phyloP scores from a whole-genome alignment of 495 filamentous ascomycete species.

The Talaromyces wortmannii region DNA sequence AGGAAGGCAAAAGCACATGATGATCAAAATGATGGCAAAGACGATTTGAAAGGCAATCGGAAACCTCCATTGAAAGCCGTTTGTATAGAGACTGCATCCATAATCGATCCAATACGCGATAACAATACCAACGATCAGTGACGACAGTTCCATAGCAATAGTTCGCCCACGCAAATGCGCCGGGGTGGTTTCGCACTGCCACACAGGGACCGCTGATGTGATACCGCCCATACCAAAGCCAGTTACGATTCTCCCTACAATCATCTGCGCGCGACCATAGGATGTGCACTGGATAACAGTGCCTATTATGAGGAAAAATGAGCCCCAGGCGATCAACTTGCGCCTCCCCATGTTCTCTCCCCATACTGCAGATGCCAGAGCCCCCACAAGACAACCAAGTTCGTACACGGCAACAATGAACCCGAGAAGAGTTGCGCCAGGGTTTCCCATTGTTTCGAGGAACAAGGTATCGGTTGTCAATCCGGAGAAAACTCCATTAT shows the following conservation, averaged over 20 bases:
- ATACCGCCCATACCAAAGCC: slow-evolving; percentile 61
- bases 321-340: slow-evolving; percentile 64
- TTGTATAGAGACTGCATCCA: slow-evolving; percentile 40
- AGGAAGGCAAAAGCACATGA: slow-evolving; percentile 56
- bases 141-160: slow-evolving; percentile 72
- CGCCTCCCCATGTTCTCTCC: slow-evolving; percentile 65
- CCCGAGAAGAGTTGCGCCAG: slow-evolving; percentile 2
- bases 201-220: slow-evolving; percentile 64
- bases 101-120: slow-evolving; percentile 59
- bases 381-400: slow-evolving; percentile 66
- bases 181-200: slow-evolving; percentile 74
- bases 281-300: slow-evolving; percentile 58
- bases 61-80: slow-evolving; percentile 48
- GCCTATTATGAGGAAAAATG: slow-evolving; percentile 61
- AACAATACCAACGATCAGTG: slow-evolving; percentile 63
- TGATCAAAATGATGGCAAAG: slow-evolving; percentile 47
- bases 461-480: slow-evolving; percentile 2
- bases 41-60: slow-evolving; percentile 53
- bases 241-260: slow-evolving; percentile 59
- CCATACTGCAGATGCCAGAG: slow-evolving; percentile 61
- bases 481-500: slow-evolving; percentile 5
- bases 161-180: slow-evolving; percentile 63
- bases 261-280: slow-evolving; percentile 53
- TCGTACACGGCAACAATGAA: slow-evolving; percentile 55
- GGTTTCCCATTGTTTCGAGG: slow-evolving; percentile 3